These are phyloP conservation scores for Byssochlamys sp. DNA, from an alignment of 2,329 filamentous ascomycete genomes.

Conservation along the genomic window DNA sequence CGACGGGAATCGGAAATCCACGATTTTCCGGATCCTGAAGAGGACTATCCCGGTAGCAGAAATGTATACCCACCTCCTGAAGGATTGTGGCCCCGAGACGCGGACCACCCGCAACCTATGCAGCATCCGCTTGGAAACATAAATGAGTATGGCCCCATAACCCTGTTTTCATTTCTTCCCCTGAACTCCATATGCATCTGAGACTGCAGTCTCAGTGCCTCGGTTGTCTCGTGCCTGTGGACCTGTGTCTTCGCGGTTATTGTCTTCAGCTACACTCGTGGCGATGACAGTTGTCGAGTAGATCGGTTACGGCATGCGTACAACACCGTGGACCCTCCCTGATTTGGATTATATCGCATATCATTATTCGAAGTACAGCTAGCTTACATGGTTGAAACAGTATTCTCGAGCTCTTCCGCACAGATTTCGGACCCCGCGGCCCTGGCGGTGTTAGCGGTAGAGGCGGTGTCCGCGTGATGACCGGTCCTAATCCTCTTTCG, in stretches of 20 bases:
- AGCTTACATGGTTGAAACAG: conserved; percentile 6
- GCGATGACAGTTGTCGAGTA: background rate
- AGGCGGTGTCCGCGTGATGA: conserved; percentile 14
- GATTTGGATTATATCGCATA: background rate
- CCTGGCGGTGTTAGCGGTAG: conserved; percentile 4
- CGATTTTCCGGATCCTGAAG: conserved; percentile 2
- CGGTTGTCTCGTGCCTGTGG: background rate
- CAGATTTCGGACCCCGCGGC: conserved; percentile 9
- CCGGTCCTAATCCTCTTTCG: conserved; percentile 32
- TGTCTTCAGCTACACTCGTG: background rate
- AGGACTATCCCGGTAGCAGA: conserved; percentile 7
- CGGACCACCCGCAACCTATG: conserved; percentile 41
- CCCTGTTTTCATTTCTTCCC: background rate
- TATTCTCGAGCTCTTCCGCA: conserved; percentile 20
- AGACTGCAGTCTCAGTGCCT: background rate
- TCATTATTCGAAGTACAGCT: background rate
- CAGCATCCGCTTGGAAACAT: conserved; percentile 40
- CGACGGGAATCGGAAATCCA: background rate
- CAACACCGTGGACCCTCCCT: background rate
- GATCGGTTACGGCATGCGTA: background rate
- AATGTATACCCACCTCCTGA: conserved; percentile 8
- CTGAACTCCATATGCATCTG: background rate
- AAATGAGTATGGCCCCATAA: conserved; percentile 28
- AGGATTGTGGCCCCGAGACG: conserved; percentile 42
- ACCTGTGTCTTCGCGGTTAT: background rate